Conservation (phyloP, 176 grass and related monocot genomes). For the Avena eriantha region DNA sequence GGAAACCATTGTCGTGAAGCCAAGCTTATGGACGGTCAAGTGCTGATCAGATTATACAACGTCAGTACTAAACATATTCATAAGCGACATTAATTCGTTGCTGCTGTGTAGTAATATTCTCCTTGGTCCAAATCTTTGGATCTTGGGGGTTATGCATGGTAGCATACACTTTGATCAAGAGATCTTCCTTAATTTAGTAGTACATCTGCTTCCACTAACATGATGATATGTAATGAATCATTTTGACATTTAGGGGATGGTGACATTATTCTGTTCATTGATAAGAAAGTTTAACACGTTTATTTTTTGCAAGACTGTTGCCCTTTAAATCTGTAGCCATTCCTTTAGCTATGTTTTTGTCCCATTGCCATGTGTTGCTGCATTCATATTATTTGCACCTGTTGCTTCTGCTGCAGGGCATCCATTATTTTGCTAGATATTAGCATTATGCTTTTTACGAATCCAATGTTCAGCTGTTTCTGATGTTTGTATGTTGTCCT, state of each 20-base stretch:
- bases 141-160: constrained; percentile 47
- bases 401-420: not conserved
- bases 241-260: not conserved
- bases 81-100: constrained; percentile 62
- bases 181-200: not conserved
- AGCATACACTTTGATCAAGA: constrained; percentile 36
- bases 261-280: not conserved
- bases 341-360: not conserved
- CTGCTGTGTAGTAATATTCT: constrained; percentile 25
- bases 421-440: not conserved
- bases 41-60: constrained; percentile 58
- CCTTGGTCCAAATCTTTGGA: constrained; percentile 42
- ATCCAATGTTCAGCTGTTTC: not conserved
- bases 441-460: not conserved
- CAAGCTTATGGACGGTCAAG: constrained; percentile 67
- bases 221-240: not conserved
- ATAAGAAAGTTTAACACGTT: not conserved
- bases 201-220: not conserved
- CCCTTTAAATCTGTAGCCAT: not conserved
- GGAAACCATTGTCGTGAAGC: not conserved
- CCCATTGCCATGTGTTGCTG: not conserved
- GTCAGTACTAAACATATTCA: constrained; percentile 64
- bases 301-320: not conserved
- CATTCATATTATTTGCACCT: not conserved
- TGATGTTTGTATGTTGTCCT: not conserved